Evolutionary conservation across 768 basidiomycete species (phyloP).

Genomic region (Lactifluus piperatus): DNA sequence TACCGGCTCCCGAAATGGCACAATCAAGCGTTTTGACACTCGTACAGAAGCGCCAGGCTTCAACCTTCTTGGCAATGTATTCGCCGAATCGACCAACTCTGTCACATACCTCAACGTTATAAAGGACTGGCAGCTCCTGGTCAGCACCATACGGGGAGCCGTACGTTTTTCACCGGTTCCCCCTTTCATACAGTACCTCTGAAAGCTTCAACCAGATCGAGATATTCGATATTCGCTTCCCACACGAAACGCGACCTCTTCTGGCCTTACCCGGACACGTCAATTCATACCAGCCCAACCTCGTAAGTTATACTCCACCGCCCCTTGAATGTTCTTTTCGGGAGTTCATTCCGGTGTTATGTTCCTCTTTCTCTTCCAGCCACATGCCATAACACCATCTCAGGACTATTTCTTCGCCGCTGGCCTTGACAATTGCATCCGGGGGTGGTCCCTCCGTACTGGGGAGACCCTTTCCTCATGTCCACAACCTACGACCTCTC

Average conservation of each 20-base stretch:
- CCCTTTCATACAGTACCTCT: not conserved
- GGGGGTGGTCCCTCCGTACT: conserved; percentile 58
- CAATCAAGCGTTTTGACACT: conserved; percentile 48
- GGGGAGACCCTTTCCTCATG: conserved; percentile 35
- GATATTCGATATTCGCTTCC: conserved; percentile 54
- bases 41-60: conserved; percentile 23
- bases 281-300: conserved; percentile 42
- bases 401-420: conserved; percentile 59
- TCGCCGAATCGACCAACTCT: conserved; percentile 33
- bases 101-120: conserved; percentile 46
- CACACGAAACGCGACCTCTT: conserved; percentile 35
- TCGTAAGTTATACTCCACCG: conserved; percentile 34
- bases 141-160: conserved; percentile 50
- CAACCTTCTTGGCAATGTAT: conserved; percentile 34
- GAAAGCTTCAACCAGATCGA: conserved; percentile 38
- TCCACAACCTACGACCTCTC: conserved; percentile 5
- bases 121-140: conserved; percentile 44
- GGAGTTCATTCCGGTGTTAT: not conserved
- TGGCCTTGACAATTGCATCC: conserved; percentile 54
- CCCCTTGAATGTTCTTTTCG: not conserved
- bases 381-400: conserved; percentile 47
- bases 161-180: conserved; percentile 29
- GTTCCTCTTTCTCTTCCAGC: conserved; percentile 32
- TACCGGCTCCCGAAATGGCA: conserved; percentile 42
- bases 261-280: conserved; percentile 45